These are phyloP conservation scores for Yarrowia yakushimensis DNA, from an alignment of 805 yeast species.

Conservation along the genomic window DNA sequence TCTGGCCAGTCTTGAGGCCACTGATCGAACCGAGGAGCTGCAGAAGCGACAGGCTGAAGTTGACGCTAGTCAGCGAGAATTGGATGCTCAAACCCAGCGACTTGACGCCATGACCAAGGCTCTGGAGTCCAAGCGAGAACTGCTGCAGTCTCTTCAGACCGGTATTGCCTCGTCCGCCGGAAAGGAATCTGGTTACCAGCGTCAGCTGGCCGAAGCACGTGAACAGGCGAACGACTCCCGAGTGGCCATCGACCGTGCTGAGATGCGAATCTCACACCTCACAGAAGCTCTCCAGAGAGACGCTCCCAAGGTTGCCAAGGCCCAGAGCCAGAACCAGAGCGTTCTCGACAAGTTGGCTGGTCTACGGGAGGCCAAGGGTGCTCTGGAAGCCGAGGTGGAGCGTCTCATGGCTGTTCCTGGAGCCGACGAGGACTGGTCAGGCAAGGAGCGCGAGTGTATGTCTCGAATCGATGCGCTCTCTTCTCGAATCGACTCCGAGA, in stretches of 20 bases:
- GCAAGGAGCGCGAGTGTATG: constrained; percentile 37
- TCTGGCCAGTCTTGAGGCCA: constrained; percentile 39
- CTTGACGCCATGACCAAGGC: constrained; percentile 47
- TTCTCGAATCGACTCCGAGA: constrained; percentile 51
- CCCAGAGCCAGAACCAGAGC: constrained; percentile 48
- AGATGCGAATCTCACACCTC: constrained; percentile 57
- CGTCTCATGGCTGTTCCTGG: constrained; percentile 46
- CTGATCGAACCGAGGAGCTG: constrained; percentile 39
- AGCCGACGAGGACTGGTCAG: constrained; percentile 30
- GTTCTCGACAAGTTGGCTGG: constrained; percentile 45
- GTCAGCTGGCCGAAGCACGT: constrained; percentile 65
- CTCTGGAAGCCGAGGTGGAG: constrained; percentile 45
- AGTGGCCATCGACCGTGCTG: constrained; percentile 56
- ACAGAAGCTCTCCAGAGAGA: constrained; percentile 49
- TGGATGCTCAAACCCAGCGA: constrained; percentile 44
- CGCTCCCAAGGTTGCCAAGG: constrained; percentile 42
- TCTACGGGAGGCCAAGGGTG: constrained; percentile 41
- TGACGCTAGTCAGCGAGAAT: constrained; percentile 45
- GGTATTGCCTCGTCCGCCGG: constrained; percentile 86
- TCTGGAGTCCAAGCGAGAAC: constrained; percentile 64
- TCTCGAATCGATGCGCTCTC: constrained; percentile 46
- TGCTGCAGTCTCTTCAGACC: constrained; percentile 74
- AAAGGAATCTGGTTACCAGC: constrained; percentile 69
- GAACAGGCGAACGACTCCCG: constrained; percentile 51
- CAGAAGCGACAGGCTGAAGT: constrained; percentile 37